Evolutionary conservation across 2,329 filamentous ascomycete genomes (phyloP), one percentile per base, ranked within the genome.

Genomic region (Teratosphaeria gauchensis): DNA sequence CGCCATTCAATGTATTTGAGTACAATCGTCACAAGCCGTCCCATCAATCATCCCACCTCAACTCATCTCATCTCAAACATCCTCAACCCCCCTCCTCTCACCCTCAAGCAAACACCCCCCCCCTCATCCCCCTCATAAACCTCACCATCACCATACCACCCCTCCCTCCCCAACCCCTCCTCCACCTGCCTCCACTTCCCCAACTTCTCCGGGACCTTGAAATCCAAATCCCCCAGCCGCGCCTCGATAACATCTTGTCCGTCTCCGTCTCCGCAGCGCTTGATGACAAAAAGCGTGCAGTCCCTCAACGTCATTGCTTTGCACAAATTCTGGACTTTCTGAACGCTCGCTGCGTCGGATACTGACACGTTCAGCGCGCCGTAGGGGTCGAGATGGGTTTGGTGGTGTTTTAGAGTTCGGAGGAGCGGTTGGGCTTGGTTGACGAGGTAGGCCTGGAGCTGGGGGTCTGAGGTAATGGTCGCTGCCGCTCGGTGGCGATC

Each of bases 221-320:
- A 70, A 58, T 80, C 77, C 5, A 80, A 69, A 63, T 80, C 77
- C 0, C 72, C 77, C 3, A 80, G 65, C 51, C 75, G 72, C 9
- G 73, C 74, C 38, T 76, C 75, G 14, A 78, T 58, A 4, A 58
- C 51, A 4, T 6, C n/a, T n/a, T n/a, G n/a, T n/a, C n/a, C n/a
- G n/a, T n/a, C n/a, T n/a, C n/a, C n/a, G n/a, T n/a, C 28, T 4
- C 12, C 31, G 61, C 63, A 16, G 53, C 56, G 11, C 35, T 35
- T 51, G 53, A 63, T 68, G 19, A 79, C 63, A 60, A 77, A 78
- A 5, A 79, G 63, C 3, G 77, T 76, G 60, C 76, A 79, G 58
- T 80, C 77, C 35, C 77, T 68, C 12, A 79, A 62, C 1, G 77
- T 79, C 77, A 79, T 79, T 9, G 77, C 77, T 46, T 69, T 69